phyloP scores from a whole-genome alignment of 2,329 filamentous ascomycete species.

The Venturia nashicola region DNA sequence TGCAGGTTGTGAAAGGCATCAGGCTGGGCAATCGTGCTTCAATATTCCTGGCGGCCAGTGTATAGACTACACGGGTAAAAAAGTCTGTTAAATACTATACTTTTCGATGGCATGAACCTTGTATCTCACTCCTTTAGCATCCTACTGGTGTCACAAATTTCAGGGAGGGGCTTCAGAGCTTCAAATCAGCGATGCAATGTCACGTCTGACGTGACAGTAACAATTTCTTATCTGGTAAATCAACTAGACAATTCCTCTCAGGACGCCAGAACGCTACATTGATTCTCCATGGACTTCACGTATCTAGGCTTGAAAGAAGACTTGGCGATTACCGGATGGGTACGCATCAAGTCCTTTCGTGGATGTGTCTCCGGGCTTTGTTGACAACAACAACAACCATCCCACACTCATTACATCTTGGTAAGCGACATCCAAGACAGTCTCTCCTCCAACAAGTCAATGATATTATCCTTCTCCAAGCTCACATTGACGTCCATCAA shows the following conservation, averaged over 20 bases:
- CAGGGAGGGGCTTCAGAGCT: neutral
- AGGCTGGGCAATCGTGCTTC: no score
- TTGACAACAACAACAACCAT: neutral
- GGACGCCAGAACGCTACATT: slow-evolving; percentile 8
- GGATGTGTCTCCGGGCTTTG: neutral
- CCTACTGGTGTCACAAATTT: neutral
- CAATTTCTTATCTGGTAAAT: neutral
- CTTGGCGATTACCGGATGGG: slow-evolving; percentile 13
- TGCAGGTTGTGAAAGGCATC: no score
- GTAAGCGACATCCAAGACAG: neutral
- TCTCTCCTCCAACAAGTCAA: no score
- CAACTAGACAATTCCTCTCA: slow-evolving; percentile 13
- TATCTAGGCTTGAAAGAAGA: slow-evolving; percentile 23
- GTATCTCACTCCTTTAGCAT: no score
- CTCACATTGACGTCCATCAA: no score
- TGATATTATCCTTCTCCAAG: no score
- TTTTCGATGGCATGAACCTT: no score
- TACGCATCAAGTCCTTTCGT: slow-evolving; percentile 16
- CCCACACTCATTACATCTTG: neutral
- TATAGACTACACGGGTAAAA: no score
- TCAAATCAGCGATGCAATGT: neutral
- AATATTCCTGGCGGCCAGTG: no score
- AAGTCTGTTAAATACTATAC: no score
- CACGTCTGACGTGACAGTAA: neutral
- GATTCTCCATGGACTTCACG: slow-evolving; percentile 14